A percentile compares a stretch with the other conserved stretches of the same genome.
Conservation (phyloP, 352 stramenopile genomes). For the Phytophthora meadii region DNA sequence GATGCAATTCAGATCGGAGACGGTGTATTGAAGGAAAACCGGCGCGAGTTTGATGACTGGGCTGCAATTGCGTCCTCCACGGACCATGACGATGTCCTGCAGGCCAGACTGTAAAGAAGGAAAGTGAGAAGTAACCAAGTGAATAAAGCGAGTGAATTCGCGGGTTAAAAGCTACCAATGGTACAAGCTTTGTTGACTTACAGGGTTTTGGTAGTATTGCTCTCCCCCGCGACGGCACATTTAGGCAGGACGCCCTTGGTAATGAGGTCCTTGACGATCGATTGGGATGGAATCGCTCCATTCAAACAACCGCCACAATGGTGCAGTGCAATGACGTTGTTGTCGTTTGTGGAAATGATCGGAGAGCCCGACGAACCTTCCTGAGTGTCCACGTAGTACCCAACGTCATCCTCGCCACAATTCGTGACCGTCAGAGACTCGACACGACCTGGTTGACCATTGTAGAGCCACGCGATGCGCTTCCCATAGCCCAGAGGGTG, state of each 20-base stretch:
- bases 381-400: constrained; percentile 82
- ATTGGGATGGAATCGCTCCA: constrained; percentile 57
- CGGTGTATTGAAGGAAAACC: constrained; percentile 18
- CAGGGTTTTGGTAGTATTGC: constrained; percentile 5
- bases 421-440: constrained; percentile 42
- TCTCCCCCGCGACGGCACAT: constrained; percentile 36
- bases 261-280: constrained; percentile 56
- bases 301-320: constrained; percentile 82
- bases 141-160: constrained; percentile 26
- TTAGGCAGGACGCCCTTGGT: constrained; percentile 45
- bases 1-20: constrained; percentile 40
- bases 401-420: constrained; percentile 60
- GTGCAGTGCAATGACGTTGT: constrained; percentile 76
- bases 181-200: constrained; percentile 10
- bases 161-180: constrained; percentile 6
- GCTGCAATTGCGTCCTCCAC: constrained; percentile 30
- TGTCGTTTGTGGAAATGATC: constrained; percentile 59
- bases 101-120: constrained; percentile 27
- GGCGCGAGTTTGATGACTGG: constrained; percentile 40
- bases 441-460: constrained; percentile 41
- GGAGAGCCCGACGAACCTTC: constrained; percentile 76
- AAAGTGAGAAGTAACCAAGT: constrained; percentile 3
- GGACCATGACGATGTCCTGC: constrained; percentile 29
- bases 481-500: constrained; percentile 69
- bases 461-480: constrained; percentile 60